These are phyloP conservation scores for Starmerella vaccinii DNA, from an alignment of 805 yeast species.

Conservation along the genomic window DNA sequence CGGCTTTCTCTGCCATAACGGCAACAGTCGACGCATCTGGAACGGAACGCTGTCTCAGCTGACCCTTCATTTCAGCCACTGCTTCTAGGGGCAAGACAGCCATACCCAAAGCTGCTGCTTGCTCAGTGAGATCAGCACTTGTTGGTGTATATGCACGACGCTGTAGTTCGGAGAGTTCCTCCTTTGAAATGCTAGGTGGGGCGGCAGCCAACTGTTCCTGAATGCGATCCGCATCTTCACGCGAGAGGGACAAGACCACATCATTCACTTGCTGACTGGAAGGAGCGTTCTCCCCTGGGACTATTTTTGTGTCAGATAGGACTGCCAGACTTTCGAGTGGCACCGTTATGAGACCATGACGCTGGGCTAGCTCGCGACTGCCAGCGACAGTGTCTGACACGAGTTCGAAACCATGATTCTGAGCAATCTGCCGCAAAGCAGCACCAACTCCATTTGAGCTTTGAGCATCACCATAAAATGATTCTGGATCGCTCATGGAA, in stretches of 20 bases:
- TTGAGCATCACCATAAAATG: neutral
- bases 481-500: neutral
- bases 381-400: constrained; percentile 1
- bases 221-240: neutral
- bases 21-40: constrained; percentile 31
- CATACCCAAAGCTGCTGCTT: constrained; percentile 19
- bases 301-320: neutral
- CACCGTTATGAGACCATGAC: constrained; percentile 20
- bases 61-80: constrained; percentile 10
- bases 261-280: neutral
- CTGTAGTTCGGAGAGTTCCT: neutral
- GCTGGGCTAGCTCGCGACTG: constrained; percentile 15
- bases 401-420: neutral
- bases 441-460: neutral
- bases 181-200: neutral
- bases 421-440: neutral
- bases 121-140: constrained; percentile 12
- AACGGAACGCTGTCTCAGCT: constrained; percentile 20
- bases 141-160: constrained; percentile 1
- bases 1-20: constrained; percentile 14
- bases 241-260: constrained; percentile 5
- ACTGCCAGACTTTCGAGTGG: constrained; percentile 18
- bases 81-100: constrained; percentile 13
- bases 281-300: neutral
- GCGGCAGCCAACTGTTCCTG: neutral